These are phyloP conservation scores for Schizosaccharomyces cryophilus DNA, from an alignment of 805 yeast species.

Conservation along the genomic window DNA sequence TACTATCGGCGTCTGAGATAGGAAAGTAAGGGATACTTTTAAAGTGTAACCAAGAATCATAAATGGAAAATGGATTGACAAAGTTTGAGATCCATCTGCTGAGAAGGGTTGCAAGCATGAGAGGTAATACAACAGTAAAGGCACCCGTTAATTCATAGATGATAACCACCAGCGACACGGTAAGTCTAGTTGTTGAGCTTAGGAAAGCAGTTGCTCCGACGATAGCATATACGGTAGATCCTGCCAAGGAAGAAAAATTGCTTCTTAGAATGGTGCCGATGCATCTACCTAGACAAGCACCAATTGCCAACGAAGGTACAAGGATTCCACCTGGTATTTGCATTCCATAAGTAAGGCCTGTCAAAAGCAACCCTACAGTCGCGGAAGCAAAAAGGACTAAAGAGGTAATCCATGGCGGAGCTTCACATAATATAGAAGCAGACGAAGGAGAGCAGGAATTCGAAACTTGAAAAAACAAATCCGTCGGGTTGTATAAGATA, in stretches of 20 bases:
- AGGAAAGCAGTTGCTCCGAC: constrained; percentile 90
- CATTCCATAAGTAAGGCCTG: constrained; percentile 69
- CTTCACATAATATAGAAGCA: constrained; percentile 22
- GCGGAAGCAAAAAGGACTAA: constrained; percentile 19
- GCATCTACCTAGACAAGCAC: constrained; percentile 81
- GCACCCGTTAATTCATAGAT: constrained; percentile 97
- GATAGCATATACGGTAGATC: constrained; percentile 59
- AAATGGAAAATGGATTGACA: constrained; percentile 15
- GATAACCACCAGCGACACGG: constrained; percentile 77
- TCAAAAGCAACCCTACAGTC: constrained; percentile 13
- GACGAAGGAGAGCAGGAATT: background rate
- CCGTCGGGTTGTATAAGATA: constrained; percentile 33
- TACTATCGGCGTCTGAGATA: background rate
- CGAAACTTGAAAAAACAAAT: constrained; percentile 49
- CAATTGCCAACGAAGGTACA: constrained; percentile 93
- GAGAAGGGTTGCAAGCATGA: constrained; percentile 82
- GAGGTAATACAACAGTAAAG: constrained; percentile 66
- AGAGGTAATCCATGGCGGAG: constrained; percentile 9
- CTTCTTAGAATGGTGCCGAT: constrained; percentile 42
- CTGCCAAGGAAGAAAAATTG: constrained; percentile 37
- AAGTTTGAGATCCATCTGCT: constrained; percentile 55
- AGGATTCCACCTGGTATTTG: constrained; percentile 90
- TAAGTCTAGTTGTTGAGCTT: constrained; percentile 79
- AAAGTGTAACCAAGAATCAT: background rate
- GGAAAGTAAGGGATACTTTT: background rate